Percentiles rank a stretch among this genome's conserved stretches.
phyloP scores from a whole-genome alignment of 2,329 filamentous ascomycete species.

The Fusarium albosuccineum region DNA sequence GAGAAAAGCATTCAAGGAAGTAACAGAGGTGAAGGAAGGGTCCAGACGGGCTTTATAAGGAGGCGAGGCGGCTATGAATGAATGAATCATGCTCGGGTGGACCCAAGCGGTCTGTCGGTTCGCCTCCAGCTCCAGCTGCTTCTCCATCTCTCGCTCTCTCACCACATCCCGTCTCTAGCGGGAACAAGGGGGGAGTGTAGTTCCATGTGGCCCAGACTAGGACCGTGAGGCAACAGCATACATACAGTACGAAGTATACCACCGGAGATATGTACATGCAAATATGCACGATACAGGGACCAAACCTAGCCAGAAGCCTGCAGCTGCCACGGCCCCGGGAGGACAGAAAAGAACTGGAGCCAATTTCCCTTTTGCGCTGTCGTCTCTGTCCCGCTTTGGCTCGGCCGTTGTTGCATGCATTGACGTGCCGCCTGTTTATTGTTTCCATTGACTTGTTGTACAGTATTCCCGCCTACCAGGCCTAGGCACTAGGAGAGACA shows the following conservation, averaged over 20 bases:
- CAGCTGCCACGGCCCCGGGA: conserved; percentile 12
- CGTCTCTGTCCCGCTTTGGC: conserved; percentile 12
- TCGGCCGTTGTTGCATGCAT: conserved; percentile 29
- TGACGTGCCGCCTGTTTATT: conserved; percentile 13
- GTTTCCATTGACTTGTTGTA: background rate
- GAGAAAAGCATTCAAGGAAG: conserved; percentile 27
- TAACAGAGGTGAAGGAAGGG: conserved; percentile 14
- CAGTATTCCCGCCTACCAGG: background rate
- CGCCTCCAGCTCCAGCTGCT: conserved; percentile 40
- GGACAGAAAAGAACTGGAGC: conserved; percentile 16
- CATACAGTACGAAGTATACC: conserved; percentile 39
- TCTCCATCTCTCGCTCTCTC: conserved; percentile 9
- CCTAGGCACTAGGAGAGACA: conserved; percentile 7
- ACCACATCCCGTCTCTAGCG: conserved; percentile 34
- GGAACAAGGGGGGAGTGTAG: conserved; percentile 17
- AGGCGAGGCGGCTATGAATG: conserved; percentile 48
- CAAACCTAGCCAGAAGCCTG: conserved; percentile 4
- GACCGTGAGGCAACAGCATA: conserved; percentile 20
- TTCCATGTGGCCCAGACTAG: conserved; percentile 28
- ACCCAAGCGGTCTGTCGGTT: conserved; percentile 43
- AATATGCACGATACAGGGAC: background rate
- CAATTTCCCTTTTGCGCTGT: conserved; percentile 17
- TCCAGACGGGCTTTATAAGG: conserved; percentile 42
- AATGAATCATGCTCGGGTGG: conserved; percentile 49
- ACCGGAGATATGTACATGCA: conserved; percentile 1